Evolutionary conservation across 345 rosid species (phyloP).

Genomic region (Melastoma malabathricum): DNA sequence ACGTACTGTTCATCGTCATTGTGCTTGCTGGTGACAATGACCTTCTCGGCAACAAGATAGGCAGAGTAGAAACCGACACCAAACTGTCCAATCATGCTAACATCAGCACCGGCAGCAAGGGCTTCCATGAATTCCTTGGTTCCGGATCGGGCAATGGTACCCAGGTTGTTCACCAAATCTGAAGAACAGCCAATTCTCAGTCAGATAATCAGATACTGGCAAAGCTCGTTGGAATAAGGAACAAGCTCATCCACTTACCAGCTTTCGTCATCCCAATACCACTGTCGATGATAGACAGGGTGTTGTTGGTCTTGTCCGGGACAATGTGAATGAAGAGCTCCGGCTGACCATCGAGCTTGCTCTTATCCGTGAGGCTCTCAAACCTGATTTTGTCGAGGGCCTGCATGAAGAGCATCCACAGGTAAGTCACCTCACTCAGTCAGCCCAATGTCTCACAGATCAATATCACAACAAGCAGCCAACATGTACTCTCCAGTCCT

Average conservation of each 20-base stretch:
- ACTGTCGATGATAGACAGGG: conserved; percentile 59
- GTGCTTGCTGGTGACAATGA: conserved; percentile 62
- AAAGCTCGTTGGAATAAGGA: neutral
- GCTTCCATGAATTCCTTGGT: conserved; percentile 92
- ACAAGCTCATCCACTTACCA: conserved; percentile 23
- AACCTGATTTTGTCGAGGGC: conserved; percentile 88
- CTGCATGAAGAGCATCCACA: conserved; percentile 11
- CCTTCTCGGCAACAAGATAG: conserved; percentile 75
- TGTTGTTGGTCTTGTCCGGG: conserved; percentile 60
- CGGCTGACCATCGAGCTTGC: conserved; percentile 74
- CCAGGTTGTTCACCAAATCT: conserved; percentile 86
- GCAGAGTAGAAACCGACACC: conserved; percentile 86
- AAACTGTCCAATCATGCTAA: conserved; percentile 82
- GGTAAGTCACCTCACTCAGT: no score
- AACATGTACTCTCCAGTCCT: no score
- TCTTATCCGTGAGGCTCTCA: conserved; percentile 80
- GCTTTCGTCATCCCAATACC: conserved; percentile 89
- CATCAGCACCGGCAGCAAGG: conserved; percentile 78
- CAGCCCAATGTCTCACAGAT: no score
- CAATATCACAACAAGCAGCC: no score
- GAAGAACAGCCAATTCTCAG: neutral
- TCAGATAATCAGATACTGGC: neutral
- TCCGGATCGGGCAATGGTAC: conserved; percentile 83
- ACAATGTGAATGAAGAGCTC: conserved; percentile 76
- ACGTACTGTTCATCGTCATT: conserved; percentile 80